A percentile compares a stretch with the other conserved stretches of the same genome.
These are phyloP conservation scores for Fusarium hainanense DNA, from an alignment of 2,329 filamentous ascomycete species.

Conservation along the genomic window DNA sequence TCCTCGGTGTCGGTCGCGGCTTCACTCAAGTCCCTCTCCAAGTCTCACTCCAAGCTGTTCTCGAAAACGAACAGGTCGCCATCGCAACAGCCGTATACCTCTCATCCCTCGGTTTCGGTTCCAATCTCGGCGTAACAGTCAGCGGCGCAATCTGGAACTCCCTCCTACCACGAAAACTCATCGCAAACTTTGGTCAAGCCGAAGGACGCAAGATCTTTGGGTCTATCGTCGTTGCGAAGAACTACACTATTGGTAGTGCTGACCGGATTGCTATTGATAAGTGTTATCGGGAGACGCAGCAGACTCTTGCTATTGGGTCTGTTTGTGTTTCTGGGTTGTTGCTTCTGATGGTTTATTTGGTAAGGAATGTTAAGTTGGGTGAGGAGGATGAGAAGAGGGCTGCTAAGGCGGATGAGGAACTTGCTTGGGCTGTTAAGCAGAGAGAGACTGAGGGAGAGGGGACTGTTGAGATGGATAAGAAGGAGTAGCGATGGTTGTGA, in stretches of 20 bases:
- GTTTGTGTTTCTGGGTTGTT: conserved; percentile 21
- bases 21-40: conserved; percentile 22
- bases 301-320: conserved; percentile 30
- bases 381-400: conserved; percentile 31
- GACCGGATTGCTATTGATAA: conserved; percentile 18
- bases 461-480: background rate
- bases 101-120: conserved; percentile 26
- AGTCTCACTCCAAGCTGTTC: conserved; percentile 22
- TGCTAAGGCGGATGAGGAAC: conserved; percentile 24
- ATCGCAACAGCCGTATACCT: conserved; percentile 33
- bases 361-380: conserved; percentile 21
- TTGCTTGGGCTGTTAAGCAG: conserved; percentile 34
- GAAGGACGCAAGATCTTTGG: conserved; percentile 29
- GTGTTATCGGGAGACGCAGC: conserved; percentile 29
- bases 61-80: conserved; percentile 26
- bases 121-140: conserved; percentile 29
- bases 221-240: conserved; percentile 24
- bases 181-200: conserved; percentile 7
- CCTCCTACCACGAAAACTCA: conserved; percentile 19
- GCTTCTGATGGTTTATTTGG: conserved; percentile 5
- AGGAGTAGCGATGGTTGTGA: rapidly evolving
- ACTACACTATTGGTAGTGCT: conserved; percentile 11
- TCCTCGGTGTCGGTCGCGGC: conserved; percentile 31
- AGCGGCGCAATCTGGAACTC: conserved; percentile 39
- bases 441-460: background rate